Base-by-base conservation (phyloP, 129 eudicot species). In the Flaveria brownii region DNA sequence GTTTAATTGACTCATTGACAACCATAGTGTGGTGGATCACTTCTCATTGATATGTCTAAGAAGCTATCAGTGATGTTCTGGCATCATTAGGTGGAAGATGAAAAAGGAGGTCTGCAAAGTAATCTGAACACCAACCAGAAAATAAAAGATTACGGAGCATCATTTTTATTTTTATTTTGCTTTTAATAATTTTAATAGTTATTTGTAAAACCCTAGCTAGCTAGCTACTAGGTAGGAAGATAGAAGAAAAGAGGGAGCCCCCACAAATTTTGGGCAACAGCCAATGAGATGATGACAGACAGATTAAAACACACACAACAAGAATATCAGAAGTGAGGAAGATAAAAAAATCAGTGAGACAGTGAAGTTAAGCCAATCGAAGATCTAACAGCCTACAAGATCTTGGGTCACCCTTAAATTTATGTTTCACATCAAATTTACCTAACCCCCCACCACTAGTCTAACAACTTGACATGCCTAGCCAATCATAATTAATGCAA, bases 211-310 rank as follows among this genome's bases (percentile, higher is more conserved):
- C 74, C 75, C 74, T 73, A 42, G 62, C 28, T 66, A 80, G 68
- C 69, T 64, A 54, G n/a, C n/a, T n/a, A n/a, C 2, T 20, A 54
- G 33, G 12, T 13, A 70, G 54, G 65, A 30, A 10, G 50, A 72
- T 78, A 63, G 73, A 61, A 39, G 78, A 26, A 9, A 17, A 8
- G 62, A 18, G 70, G 41, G 84, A 73, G 79, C 80, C 80, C 84
- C 84, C 79, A 73, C 75, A 66, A 73, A 80, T 74, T 74, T 42
- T 59, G 79, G 79, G 55, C 16, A 67, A 33, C 13, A 73, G 26
- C 79, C 84, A 80, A 80, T 80, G 55, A 80, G 68, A 30, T 26
- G 84, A 43, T 80, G 84, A 80, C 84, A 80, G 79, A 74, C 71
- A 80, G 73, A 73, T 80, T 79, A 67, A 60, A 70, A 72, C 68